Percentiles rank a stretch among this genome's conserved stretches.
Evolutionary conservation across 371 early-diverging fungal species (phyloP).

Genomic region (Mortierella sp.): DNA sequence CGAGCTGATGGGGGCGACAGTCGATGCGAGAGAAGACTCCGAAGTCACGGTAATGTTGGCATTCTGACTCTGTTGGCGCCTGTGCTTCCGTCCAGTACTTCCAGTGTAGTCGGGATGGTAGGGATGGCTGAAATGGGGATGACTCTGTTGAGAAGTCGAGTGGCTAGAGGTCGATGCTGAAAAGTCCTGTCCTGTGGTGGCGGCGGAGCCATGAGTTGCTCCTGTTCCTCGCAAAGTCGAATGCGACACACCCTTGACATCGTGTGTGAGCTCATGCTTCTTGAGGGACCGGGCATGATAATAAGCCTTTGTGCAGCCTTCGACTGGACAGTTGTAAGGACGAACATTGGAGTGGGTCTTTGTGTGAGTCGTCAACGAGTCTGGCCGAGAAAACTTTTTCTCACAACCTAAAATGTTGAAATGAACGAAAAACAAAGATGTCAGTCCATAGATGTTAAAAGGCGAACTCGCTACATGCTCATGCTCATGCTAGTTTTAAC

Average conservation of each 20-base stretch:
- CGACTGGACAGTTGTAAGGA: constrained; percentile 75
- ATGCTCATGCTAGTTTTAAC: neutral
- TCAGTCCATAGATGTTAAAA: constrained; percentile 7
- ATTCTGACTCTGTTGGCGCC: constrained; percentile 51
- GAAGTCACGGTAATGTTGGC: constrained; percentile 5
- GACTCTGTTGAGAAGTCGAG: constrained; percentile 16
- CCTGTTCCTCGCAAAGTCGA: constrained; percentile 39
- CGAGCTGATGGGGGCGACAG: neutral
- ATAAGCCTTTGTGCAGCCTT: constrained; percentile 81
- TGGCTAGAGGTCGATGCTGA: neutral
- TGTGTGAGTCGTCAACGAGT: constrained; percentile 90
- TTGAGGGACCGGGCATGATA: constrained; percentile 86
- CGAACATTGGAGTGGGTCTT: constrained; percentile 87
- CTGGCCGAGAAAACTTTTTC: constrained; percentile 90
- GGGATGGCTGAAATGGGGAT: constrained; percentile 42
- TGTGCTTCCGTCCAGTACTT: constrained; percentile 40
- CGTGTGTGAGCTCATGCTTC: constrained; percentile 80
- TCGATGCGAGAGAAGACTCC: neutral
- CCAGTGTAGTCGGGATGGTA: constrained; percentile 47
- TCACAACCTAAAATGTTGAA: constrained; percentile 68
- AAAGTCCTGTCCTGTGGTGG: constrained; percentile 26
- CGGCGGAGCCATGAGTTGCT: constrained; percentile 21
- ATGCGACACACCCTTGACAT: constrained; percentile 17
- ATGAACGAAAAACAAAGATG: constrained; percentile 37
- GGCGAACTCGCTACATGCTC: neutral